Conservation (phyloP, 2,329 filamentous ascomycete genomes). For the Phyllosticta citribraziliensis region DNA sequence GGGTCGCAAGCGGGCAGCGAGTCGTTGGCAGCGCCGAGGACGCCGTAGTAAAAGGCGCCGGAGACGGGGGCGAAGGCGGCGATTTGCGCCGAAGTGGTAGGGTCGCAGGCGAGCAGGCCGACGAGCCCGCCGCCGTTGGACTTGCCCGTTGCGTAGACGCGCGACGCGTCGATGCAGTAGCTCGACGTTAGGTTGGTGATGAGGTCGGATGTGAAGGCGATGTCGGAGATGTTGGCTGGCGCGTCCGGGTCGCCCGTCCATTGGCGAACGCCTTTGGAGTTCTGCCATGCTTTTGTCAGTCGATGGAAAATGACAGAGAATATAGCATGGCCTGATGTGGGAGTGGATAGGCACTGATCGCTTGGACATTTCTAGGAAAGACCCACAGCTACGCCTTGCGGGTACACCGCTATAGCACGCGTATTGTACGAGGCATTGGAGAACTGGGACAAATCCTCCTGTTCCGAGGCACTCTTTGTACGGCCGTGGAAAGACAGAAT, state of each 20-base stretch:
- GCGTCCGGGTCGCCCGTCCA: slow-evolving; percentile 36
- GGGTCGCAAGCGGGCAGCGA: slow-evolving; percentile 20
- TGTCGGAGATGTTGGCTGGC: slow-evolving; percentile 28
- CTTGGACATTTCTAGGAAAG: neutral
- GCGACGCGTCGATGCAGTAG: slow-evolving; percentile 37
- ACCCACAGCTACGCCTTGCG: slow-evolving; percentile 29
- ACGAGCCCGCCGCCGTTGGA: slow-evolving; percentile 47
- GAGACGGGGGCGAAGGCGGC: slow-evolving; percentile 42
- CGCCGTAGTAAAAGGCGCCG: slow-evolving; percentile 35
- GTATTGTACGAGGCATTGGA: slow-evolving; percentile 35
- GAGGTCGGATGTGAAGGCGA: slow-evolving; percentile 37
- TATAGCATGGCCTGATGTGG: neutral
- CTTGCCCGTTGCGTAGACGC: slow-evolving; percentile 41
- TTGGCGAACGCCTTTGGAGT: slow-evolving; percentile 16
- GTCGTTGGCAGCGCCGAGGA: slow-evolving; percentile 15
- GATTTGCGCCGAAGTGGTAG: slow-evolving; percentile 31
- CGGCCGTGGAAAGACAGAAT: slow-evolving; percentile 43
- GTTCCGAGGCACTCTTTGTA: slow-evolving; percentile 24
- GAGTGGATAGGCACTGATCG: neutral
- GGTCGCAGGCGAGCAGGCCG: slow-evolving; percentile 38
- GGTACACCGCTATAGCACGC: slow-evolving; percentile 37
- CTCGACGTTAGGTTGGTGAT: slow-evolving; percentile 28
- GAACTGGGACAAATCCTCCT: slow-evolving; percentile 37
- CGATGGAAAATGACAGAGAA: neutral
- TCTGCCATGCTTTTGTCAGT: neutral